Evolutionary conservation across 2,329 filamentous ascomycete genomes (phyloP).

Genomic region (Clarireedia homoeocarpa): DNA sequence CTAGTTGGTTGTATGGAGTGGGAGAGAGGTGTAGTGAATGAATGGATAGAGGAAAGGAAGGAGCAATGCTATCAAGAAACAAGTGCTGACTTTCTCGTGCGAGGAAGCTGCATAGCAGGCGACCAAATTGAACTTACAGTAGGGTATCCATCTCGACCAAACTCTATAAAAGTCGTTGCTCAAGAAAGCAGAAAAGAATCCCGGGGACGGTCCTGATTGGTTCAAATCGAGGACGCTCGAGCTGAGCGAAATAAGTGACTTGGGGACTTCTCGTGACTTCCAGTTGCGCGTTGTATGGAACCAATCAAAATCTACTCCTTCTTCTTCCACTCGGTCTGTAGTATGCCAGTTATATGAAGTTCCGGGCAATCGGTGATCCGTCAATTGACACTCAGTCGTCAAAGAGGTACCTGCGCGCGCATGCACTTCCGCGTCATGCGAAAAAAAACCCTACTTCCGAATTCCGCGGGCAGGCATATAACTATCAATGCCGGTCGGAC

Average conservation of each 20-base stretch:
- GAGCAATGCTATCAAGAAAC: neutral
- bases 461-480: no score
- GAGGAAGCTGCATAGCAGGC: neutral
- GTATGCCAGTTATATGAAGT: no score
- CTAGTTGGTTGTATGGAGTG: neutral
- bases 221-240: neutral
- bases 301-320: neutral
- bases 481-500: no score
- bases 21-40: neutral
- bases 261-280: neutral
- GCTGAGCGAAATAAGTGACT: neutral
- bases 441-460: no score
- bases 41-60: neutral
- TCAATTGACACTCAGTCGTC: no score
- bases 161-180: neutral
- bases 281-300: neutral
- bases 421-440: no score
- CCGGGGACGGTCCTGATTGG: neutral
- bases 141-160: slow-evolving; percentile 7
- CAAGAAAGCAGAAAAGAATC: neutral
- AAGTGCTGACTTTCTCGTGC: neutral
- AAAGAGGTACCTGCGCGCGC: no score
- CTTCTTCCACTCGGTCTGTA: no score
- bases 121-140: slow-evolving; percentile 1
- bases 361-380: no score